Evolutionary conservation across 2,329 filamentous ascomycete species (phyloP), one percentile per base, ranked within the genome.

Genomic region (Pseudofabraea citricarpa): DNA sequence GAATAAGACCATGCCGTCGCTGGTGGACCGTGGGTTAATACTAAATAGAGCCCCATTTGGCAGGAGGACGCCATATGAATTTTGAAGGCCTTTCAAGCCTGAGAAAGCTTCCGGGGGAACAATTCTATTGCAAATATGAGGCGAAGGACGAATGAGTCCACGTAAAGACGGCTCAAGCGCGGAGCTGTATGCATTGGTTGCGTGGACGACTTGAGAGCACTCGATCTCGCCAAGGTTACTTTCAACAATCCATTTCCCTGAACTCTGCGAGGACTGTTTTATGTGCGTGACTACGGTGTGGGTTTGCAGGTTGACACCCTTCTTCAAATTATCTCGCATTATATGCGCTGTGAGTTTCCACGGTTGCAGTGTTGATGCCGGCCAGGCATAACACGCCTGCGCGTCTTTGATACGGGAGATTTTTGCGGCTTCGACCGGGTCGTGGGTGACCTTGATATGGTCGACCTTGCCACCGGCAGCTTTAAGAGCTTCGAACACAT

Each of bases 131-230:
- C 52, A 54, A 43, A 54, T 54, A 13, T 54, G 52, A 4, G 52
- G 52, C 22, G 46, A 40, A 8, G 52, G 50, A 5, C 36, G 23
- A 40, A 54, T 46, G 1, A 54, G 36, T 3, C 48, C 48, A 6
- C 40, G 45, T n/a, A 54, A 21, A 3, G 50, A 54, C 3, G 50
- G 48, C 21, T 49, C 50, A 19, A 51, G 22, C 1, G 51, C 51
- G 8, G 50, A 41, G 35, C 44, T 84, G 57, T 85, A 86, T 12
- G 69, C 82, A 51, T 87, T 87, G 2, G 79, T 84, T 10, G 81
- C 80, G 24, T 83, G 69, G 18, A 86, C 65, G 15, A 86, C 66
- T 23, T 70, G 71, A 16, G 64, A 66, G 2, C 81, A 68, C 9
- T 52, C 57, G 40, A 83, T 71, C 0, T 47, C 56, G 9, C 81